Percentiles rank a stretch among this genome's conserved stretches.
Conservation (phyloP, 495 filamentous ascomycete species). For the Articulospora tetracladia region DNA sequence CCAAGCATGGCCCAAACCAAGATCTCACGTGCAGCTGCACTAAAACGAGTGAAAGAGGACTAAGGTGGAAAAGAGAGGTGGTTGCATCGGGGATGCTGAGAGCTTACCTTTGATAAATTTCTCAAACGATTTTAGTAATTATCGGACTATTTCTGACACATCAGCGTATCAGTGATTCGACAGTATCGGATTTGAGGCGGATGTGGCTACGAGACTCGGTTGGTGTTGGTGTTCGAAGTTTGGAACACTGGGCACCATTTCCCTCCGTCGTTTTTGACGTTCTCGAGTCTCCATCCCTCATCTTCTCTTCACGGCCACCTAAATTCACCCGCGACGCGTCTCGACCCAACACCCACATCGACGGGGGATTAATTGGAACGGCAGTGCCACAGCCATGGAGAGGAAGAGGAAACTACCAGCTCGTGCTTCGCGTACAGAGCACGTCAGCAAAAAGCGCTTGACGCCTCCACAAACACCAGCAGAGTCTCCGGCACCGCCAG, state of each 20-base stretch:
- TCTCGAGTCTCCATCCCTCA: neutral
- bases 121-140: too few relatives aligned
- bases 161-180: too few relatives aligned
- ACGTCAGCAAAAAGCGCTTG: slow-evolving; percentile 45
- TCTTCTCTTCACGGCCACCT: neutral
- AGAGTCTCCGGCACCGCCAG: neutral
- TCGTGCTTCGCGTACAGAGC: slow-evolving; percentile 47
- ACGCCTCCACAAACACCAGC: slow-evolving; percentile 35
- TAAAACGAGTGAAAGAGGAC: neutral
- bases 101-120: too few relatives aligned
- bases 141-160: neutral
- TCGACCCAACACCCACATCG: slow-evolving; percentile 3
- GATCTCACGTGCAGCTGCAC: too few relatives aligned
- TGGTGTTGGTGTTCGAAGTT: slow-evolving; percentile 5
- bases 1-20: too few relatives aligned
- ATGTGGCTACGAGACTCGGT: slow-evolving; percentile 4
- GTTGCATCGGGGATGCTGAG: too few relatives aligned
- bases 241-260: neutral
- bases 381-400: slow-evolving; percentile 36
- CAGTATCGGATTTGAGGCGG: slow-evolving; percentile 1
- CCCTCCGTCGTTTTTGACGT: neutral
- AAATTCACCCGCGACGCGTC: slow-evolving; percentile 22
- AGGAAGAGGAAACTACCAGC: slow-evolving; percentile 54
- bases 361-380: neutral
- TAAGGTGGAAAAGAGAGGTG: too few relatives aligned